Evolutionary conservation across 2,329 filamentous ascomycete genomes (phyloP), one percentile per base, ranked within the genome.

Genomic region (Bipolaris bicolor): DNA sequence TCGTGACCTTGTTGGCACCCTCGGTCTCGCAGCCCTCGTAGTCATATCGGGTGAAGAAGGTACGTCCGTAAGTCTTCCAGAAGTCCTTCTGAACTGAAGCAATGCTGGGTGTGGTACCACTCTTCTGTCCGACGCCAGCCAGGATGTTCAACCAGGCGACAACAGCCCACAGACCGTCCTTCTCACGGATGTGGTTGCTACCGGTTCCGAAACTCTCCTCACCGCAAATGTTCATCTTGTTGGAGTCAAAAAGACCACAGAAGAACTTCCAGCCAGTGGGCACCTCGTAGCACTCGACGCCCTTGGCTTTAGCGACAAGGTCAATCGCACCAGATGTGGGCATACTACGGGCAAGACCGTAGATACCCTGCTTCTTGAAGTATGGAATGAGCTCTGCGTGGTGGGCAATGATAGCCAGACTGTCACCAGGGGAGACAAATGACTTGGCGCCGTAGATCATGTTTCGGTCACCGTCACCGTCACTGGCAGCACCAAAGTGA

Each of bases 161-260:
- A 61, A 99, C 86, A 59, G 95, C 95, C 95, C 95, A 99, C 40
- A 99, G 86, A 61, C 95, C 95, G 74, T 99, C 95, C 86, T 99
- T 99, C 83, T 99, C 95, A 69, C 95, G 92, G 74, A 99, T 97
- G 80, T 99, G 95, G 83, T 99, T 97, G 79, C 91, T 96, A 37
- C 95, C 95, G 10, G 95, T 99, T 66, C 95, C 95, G 78, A 99
- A 99, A 64, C 90, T 95, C 84, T 99, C 95, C 81, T 99, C 95
- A 57, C 95, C 95, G 75, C 95, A 99, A 77, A 99, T 99, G 73
- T 95, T 98, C 95, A 99, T 99, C 87, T 99, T 99, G 79, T 99
- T 94, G 65, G 98, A 86, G 55, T 96, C 95, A 64, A 92, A 97
- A 40, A 96, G 95, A 61, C 95, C 95, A 76, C 98, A 99, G 45